Evolutionary conservation across 2,329 filamentous ascomycete species (phyloP).

Genomic region (Aureobasidium sp.): DNA sequence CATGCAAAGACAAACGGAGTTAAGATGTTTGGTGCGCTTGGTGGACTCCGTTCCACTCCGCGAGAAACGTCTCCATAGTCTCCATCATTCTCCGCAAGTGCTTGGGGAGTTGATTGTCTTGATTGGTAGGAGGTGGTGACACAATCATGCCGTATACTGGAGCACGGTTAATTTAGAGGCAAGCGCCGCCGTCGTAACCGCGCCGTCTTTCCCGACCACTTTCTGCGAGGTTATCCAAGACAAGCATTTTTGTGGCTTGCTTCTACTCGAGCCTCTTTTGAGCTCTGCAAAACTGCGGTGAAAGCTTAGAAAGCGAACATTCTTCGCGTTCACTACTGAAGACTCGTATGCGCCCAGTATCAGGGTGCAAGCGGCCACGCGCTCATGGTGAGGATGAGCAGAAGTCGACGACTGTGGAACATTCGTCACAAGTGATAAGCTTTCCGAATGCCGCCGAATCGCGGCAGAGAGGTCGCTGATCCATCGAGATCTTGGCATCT

Average conservation of each 20-base stretch:
- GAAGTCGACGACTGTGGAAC: too few relatives aligned
- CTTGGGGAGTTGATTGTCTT: neutral
- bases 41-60: neutral
- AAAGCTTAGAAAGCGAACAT: too few relatives aligned
- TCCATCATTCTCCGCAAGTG: constrained; percentile 6
- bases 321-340: too few relatives aligned
- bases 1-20: constrained; percentile 3
- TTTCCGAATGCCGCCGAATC: too few relatives aligned
- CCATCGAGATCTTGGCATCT: too few relatives aligned
- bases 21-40: neutral
- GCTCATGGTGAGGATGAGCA: too few relatives aligned
- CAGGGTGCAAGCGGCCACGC: too few relatives aligned
- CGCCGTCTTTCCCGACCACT: neutral
- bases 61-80: neutral
- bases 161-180: neutral
- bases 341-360: too few relatives aligned
- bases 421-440: too few relatives aligned
- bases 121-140: constrained; percentile 2
- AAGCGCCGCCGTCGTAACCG: constrained; percentile 12
- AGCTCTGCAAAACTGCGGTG: neutral
- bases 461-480: too few relatives aligned
- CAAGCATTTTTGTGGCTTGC: constrained; percentile 1
- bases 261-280: neutral
- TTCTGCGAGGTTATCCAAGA: neutral
- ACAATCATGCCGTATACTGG: neutral